Percentiles rank a stretch among this genome's conserved stretches.
Conservation (phyloP, 192 early-diverging fungal species). For the Funneliformis geosporum region DNA sequence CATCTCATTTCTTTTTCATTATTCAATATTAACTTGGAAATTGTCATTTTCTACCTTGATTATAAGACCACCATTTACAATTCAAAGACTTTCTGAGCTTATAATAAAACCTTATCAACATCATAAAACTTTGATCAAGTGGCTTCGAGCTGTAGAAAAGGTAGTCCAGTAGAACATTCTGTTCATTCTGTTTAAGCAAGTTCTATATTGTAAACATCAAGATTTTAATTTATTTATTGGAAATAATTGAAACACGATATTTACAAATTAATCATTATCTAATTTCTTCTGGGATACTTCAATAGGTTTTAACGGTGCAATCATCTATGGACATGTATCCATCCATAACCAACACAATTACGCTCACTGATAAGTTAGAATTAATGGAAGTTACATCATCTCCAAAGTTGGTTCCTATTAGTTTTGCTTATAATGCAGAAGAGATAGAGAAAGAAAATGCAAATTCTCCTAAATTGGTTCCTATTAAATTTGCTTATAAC, state of each 20-base stretch:
- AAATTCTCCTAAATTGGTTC: background rate
- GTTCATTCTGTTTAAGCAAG: background rate
- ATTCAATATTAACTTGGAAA: background rate
- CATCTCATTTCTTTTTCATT: too few relatives aligned
- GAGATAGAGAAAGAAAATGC: background rate
- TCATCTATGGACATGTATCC: background rate
- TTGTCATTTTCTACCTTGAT: background rate
- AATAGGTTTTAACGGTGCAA: conserved; percentile 12
- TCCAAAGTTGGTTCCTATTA: conserved; percentile 13
- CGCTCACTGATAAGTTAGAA: background rate
- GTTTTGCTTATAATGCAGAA: background rate
- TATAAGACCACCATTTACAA: conserved; percentile 4
- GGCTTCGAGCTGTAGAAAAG: conserved; percentile 11
- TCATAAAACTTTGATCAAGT: conserved; percentile 13
- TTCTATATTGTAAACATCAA: background rate
- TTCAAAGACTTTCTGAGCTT: conserved; percentile 3
- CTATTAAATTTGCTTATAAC: background rate
- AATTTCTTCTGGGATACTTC: background rate
- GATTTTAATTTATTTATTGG: too few relatives aligned
- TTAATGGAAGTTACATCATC: conserved; percentile 9
- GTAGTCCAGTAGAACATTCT: conserved; percentile 2
- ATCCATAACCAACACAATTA: background rate
- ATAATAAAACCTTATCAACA: conserved; percentile 1
- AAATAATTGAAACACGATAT: too few relatives aligned
- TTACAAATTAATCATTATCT: background rate